These are phyloP conservation scores for Leccinum fuscescens DNA, from an alignment of 1,284 basidiomycete species.

Conservation along the genomic window DNA sequence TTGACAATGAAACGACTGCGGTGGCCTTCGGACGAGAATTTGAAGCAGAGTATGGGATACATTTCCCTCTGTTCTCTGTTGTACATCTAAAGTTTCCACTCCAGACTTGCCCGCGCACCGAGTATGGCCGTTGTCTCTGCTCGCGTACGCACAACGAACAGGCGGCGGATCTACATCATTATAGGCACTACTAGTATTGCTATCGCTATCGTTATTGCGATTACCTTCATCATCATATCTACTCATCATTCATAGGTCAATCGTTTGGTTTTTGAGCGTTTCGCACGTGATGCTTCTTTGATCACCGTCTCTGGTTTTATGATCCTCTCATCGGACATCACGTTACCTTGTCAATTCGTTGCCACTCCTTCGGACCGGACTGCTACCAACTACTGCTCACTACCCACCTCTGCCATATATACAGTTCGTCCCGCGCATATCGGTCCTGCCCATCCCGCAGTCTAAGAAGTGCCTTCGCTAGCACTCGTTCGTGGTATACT, in stretches of 20 bases:
- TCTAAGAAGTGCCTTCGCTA: too few species aligned
- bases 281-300: background rate
- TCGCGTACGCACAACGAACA: background rate
- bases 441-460: too few species aligned
- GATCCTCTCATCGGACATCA: background rate
- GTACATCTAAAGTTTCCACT: slow-evolving; percentile 11
- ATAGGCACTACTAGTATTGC: background rate
- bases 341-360: background rate
- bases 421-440: too few species aligned
- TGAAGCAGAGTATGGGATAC: slow-evolving; percentile 63
- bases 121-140: too few species aligned
- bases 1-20: slow-evolving; percentile 37
- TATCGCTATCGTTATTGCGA: background rate
- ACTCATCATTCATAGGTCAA: background rate
- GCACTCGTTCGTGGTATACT: too few species aligned
- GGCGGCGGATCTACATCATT: background rate
- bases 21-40: slow-evolving; percentile 77
- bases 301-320: too few species aligned
- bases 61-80: background rate
- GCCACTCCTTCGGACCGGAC: background rate
- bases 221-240: background rate
- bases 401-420: too few species aligned
- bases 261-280: background rate
- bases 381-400: background rate
- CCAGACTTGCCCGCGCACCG: slow-evolving; percentile 59